Base-by-base conservation (phyloP, 176 grass and related monocot genomes). In the Lolium perenne region DNA sequence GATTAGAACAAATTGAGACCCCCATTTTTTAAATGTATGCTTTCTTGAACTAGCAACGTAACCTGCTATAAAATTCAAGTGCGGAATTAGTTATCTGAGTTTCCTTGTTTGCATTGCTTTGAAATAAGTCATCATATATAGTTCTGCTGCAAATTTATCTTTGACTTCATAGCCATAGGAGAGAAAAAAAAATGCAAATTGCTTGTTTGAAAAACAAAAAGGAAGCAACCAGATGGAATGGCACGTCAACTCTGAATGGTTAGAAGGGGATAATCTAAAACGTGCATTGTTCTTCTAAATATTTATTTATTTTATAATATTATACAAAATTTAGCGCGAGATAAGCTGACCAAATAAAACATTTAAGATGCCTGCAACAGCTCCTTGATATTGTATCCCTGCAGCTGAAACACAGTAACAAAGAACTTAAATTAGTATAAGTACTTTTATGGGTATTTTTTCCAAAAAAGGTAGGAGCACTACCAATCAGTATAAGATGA, bases 331-430 rank as follows among this genome's bases (percentile, higher is more conserved):
- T 26, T 13, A 49, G 57, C 5, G 47, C 4, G 58, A 41, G 53
- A 76, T 32, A 57, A 80, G 18, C 46, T 89, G 76, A 82, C 80
- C 63, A 74, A 40, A 32, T 80, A 17, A 79, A 78, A 78, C 47
- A 32, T 86, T 95, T 78, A 94, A 70, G 88, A 91, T 90, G 93
- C 88, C 78, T 91, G 88, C 65, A 99, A 41, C 13, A 99, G 72
- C 85, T 94, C 97, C 84, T 90, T 94, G 54, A 99, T 89, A 87
- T 93, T 85, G 61, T 94, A 99, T 63, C 97, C 92, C 92, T 96
- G 90, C 59, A 96, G 80, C 94, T 99, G 90, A 77, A 85, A 55
- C 43, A 86, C 1, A 87, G 63, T 29, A 66, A 23, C 8, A 56
- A 73, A 81, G 18, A 47, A 74, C 65, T 59, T 81, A 43, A n/a